Evolutionary conservation across 2,329 filamentous ascomycete species (phyloP).

Genomic region (Pezicula rhizophila): DNA sequence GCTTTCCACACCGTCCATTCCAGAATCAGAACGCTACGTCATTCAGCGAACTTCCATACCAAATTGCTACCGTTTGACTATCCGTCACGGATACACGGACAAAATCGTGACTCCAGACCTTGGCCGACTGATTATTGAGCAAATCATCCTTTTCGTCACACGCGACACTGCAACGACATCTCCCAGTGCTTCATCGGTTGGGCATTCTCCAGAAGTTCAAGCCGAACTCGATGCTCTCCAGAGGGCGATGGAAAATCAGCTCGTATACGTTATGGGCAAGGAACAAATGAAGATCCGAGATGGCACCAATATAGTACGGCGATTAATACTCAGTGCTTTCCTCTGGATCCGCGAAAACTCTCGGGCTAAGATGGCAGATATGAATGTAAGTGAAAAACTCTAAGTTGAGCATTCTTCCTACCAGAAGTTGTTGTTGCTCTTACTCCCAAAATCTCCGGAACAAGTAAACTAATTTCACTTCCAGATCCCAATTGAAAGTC

Average conservation of each 20-base stretch:
- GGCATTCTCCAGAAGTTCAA: slow-evolving; percentile 21
- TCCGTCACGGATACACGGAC: slow-evolving; percentile 70
- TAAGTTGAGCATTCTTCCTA: too few species aligned
- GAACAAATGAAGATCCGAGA: slow-evolving; percentile 48
- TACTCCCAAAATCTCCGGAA: too few species aligned
- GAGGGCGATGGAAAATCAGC: slow-evolving; percentile 39
- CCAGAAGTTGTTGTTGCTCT: too few species aligned
- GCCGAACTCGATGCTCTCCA: slow-evolving; percentile 39
- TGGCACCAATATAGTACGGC: slow-evolving; percentile 36
- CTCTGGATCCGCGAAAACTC: slow-evolving; percentile 62
- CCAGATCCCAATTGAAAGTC: slow-evolving; percentile 46
- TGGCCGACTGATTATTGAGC: slow-evolving; percentile 50
- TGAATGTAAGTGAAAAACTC: slow-evolving; percentile 35
- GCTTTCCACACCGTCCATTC: slow-evolving; percentile 50
- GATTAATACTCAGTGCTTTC: slow-evolving; percentile 46
- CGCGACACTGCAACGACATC: slow-evolving; percentile 23
- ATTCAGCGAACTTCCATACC: slow-evolving; percentile 39
- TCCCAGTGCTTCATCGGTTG: slow-evolving; percentile 4
- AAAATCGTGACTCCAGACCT: slow-evolving; percentile 62
- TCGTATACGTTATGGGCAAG: slow-evolving; percentile 55
- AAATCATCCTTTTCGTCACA: slow-evolving; percentile 47
- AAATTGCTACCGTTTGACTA: slow-evolving; percentile 61
- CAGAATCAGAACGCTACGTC: slow-evolving; percentile 40
- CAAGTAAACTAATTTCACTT: too few species aligned
- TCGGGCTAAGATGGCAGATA: slow-evolving; percentile 58